Percentiles rank a stretch among this genome's conserved stretches.
Conservation (phyloP, 345 rosid species). For the Linum tenue region DNA sequence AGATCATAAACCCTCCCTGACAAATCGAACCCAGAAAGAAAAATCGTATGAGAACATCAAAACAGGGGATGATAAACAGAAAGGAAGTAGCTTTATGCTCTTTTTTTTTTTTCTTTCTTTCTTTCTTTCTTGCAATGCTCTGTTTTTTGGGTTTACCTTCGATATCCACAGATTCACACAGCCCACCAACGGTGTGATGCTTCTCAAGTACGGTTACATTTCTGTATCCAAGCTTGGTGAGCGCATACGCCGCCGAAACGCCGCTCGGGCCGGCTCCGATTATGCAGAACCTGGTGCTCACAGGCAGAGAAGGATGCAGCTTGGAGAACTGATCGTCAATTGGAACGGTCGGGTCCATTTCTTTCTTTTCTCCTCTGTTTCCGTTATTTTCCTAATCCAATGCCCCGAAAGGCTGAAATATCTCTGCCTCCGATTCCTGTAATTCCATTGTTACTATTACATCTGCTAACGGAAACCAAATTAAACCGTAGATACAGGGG, state of each 20-base stretch:
- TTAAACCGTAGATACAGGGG: not conserved
- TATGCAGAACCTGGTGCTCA: conserved; percentile 45
- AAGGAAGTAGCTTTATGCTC: too few relatives aligned
- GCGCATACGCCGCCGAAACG: conserved; percentile 56
- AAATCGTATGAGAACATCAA: not conserved
- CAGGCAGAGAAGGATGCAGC: conserved; percentile 50
- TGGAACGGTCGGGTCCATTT: conserved; percentile 35
- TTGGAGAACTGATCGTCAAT: conserved; percentile 47
- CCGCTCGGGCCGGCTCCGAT: conserved; percentile 66
- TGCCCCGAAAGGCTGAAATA: not conserved
- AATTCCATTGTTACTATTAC: not conserved
- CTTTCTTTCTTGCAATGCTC: not conserved
- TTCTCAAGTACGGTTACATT: conserved; percentile 50
- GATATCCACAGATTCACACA: conserved; percentile 64
- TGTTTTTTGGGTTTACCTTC: conserved; percentile 33
- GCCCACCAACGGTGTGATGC: conserved; percentile 51
- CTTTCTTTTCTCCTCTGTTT: not conserved
- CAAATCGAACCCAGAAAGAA: not conserved
- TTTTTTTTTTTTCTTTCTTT: too few relatives aligned
- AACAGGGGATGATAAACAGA: not conserved
- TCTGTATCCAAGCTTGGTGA: conserved; percentile 48
- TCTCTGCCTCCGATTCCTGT: not conserved
- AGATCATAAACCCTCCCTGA: conserved; percentile 56
- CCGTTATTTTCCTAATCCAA: not conserved
- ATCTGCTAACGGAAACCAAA: not conserved